Conservation (phyloP, 75 land plant species). For the Pinus tabuliformis region DNA sequence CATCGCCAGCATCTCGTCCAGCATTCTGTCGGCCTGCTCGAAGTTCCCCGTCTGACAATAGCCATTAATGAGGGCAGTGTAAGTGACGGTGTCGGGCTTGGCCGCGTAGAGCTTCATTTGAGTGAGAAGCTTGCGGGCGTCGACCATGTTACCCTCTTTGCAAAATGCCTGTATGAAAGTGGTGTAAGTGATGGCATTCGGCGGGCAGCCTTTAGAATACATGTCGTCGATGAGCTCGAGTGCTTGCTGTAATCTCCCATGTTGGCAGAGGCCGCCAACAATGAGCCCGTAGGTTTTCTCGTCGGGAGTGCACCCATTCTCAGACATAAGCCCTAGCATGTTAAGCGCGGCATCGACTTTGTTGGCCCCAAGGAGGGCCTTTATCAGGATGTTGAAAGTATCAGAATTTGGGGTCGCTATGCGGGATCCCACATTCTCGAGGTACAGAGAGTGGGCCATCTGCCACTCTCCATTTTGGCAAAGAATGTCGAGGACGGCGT, state of each 20-base stretch:
- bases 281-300: not conserved
- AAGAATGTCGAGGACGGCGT: not conserved
- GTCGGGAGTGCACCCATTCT: not conserved
- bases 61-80: not conserved
- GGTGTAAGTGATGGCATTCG: not conserved
- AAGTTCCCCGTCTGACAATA: conserved; percentile 5
- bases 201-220: not conserved
- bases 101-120: conserved; percentile 3
- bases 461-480: not conserved
- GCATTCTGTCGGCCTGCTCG: conserved; percentile 28
- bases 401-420: not conserved
- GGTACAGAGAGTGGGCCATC: not conserved
- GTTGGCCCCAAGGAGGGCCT: not conserved
- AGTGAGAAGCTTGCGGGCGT: not conserved
- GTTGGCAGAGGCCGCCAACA: not conserved
- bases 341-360: not conserved
- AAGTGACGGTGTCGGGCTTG: not conserved
- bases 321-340: not conserved
- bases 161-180: not conserved
- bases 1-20: conserved; percentile 48
- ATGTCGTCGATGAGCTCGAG: not conserved
- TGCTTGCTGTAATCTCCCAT: not conserved
- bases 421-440: not conserved
- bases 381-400: not conserved
- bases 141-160: not conserved